These are phyloP conservation scores for Skeletonema costatum DNA, from an alignment of 108 stramenopile species.

Conservation along the genomic window DNA sequence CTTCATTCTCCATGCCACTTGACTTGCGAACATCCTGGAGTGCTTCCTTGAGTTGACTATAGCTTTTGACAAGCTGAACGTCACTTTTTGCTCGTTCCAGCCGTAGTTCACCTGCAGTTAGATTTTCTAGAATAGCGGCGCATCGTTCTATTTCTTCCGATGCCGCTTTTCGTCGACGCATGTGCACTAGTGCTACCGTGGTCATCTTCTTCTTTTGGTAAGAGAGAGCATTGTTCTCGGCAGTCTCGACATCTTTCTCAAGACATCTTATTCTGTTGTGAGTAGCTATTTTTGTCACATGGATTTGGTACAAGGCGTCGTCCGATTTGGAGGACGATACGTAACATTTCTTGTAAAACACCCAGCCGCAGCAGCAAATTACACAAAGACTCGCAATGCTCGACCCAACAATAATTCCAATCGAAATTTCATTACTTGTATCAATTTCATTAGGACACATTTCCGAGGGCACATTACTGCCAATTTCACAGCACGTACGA, in stretches of 20 bases:
- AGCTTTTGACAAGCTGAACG: conserved; percentile 24
- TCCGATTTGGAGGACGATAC: conserved; percentile 8
- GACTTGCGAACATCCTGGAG: conserved; percentile 20
- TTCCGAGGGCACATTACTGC: conserved; percentile 3
- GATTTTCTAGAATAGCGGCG: conserved; percentile 22
- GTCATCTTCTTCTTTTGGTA: conserved; percentile 15
- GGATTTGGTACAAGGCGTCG: conserved; percentile 36
- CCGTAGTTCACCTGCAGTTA: conserved; percentile 35
- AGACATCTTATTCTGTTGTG: conserved; percentile 22
- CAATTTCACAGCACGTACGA: conserved; percentile 25
- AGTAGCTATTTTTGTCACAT: conserved; percentile 22
- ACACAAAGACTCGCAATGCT: no score
- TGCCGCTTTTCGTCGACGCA: conserved; percentile 35
- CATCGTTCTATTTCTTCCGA: conserved; percentile 41
- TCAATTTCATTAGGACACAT: background rate
- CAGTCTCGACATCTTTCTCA: conserved; percentile 24
- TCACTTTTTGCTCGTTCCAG: conserved; percentile 36
- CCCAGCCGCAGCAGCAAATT: background rate
- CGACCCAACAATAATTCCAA: background rate
- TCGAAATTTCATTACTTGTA: background rate
- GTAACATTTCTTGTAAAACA: background rate
- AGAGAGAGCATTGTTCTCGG: conserved; percentile 19
- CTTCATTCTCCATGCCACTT: conserved; percentile 2
- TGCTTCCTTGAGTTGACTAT: conserved; percentile 16
- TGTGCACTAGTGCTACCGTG: conserved; percentile 19